These are phyloP conservation scores for Sphaerosporella brunnea DNA, from an alignment of 495 filamentous ascomycete species.

Conservation along the genomic window DNA sequence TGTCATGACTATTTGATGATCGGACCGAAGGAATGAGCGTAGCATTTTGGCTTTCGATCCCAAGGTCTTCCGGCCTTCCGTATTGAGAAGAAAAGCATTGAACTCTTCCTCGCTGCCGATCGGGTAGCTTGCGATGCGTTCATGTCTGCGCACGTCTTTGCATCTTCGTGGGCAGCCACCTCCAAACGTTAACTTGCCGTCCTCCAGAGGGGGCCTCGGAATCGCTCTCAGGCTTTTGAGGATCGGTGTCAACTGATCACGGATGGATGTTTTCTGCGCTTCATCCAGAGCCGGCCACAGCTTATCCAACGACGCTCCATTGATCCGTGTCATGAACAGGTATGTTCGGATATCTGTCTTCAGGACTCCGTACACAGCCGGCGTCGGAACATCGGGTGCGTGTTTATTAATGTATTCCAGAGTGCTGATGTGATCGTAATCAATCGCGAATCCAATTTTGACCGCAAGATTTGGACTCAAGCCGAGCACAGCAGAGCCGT, in stretches of 20 bases:
- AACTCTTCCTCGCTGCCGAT: conserved; percentile 10
- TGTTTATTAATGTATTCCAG: background rate
- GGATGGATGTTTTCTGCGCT: conserved; percentile 4
- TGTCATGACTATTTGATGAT: conserved; percentile 21
- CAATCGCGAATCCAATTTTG: background rate
- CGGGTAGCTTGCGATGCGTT: conserved; percentile 1
- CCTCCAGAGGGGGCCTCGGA: background rate
- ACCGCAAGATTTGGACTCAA: background rate
- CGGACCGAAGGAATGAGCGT: conserved; percentile 1
- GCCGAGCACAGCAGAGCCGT: background rate
- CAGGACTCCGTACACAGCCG: background rate
- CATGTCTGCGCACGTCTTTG: conserved; percentile 9
- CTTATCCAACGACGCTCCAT: background rate
- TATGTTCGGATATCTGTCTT: background rate
- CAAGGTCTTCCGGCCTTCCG: background rate
- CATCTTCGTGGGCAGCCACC: conserved; percentile 7
- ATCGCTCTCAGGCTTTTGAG: background rate
- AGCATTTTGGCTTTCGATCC: conserved; percentile 6
- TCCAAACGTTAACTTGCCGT: background rate
- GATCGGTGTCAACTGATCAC: background rate
- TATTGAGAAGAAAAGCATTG: conserved; percentile 10
- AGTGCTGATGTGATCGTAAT: background rate
- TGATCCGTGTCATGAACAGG: background rate
- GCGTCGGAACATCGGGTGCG: background rate
- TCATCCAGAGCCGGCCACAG: background rate